These are phyloP conservation scores for Penicillium alfredii DNA, from an alignment of 495 filamentous ascomycete genomes.

Conservation along the genomic window DNA sequence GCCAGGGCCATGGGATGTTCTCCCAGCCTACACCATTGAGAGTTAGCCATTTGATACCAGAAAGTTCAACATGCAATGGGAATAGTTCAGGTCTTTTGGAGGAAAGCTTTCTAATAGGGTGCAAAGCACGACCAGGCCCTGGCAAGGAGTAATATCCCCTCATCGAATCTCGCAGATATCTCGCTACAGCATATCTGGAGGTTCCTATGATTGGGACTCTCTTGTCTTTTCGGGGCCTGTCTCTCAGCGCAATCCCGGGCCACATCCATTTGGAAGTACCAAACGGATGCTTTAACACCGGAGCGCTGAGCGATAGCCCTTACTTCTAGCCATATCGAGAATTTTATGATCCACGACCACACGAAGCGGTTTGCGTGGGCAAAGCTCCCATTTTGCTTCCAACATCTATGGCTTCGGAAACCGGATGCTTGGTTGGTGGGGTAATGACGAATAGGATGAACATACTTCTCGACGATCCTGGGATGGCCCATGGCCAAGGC, in stretches of 20 bases:
- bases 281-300: slow-evolving; percentile 1
- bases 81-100: too few species aligned
- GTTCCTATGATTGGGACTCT: neutral
- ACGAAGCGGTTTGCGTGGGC: slow-evolving; percentile 30
- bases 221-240: neutral
- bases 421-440: slow-evolving; percentile 17
- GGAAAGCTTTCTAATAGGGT: too few species aligned
- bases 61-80: too few species aligned
- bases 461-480: slow-evolving; percentile 61
- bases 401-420: slow-evolving; percentile 29
- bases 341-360: slow-evolving; percentile 20
- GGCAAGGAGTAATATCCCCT: neutral
- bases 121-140: too few species aligned
- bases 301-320: slow-evolving; percentile 11
- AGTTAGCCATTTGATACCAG: slow-evolving; percentile 23
- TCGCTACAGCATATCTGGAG: slow-evolving; percentile 2
- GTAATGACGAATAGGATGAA: slow-evolving; percentile 15
- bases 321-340: slow-evolving; percentile 25
- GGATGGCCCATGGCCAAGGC: slow-evolving; percentile 57
- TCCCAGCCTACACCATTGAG: slow-evolving; percentile 42
- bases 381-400: slow-evolving; percentile 31
- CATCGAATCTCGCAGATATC: neutral
- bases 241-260: neutral
- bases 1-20: slow-evolving; percentile 52
- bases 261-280: neutral